Conservation (phyloP, 495 filamentous ascomycete species). For the Amphirosellinia nigrospora region DNA sequence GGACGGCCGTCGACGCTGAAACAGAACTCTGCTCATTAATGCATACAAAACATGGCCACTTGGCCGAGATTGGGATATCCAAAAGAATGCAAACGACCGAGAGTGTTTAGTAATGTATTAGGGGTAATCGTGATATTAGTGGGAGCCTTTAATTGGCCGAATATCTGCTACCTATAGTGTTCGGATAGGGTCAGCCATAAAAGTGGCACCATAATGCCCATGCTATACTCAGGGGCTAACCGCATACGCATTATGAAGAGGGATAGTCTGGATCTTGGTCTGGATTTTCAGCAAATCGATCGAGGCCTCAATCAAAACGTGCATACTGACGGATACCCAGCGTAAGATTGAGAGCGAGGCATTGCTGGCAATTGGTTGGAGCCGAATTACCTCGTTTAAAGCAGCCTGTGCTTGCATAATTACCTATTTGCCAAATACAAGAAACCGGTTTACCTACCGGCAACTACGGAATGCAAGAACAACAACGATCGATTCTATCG, state of each 20-base stretch:
- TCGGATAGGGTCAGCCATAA: conserved; percentile 11
- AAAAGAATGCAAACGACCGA: neutral
- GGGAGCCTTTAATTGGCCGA: neutral
- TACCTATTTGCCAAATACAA: neutral
- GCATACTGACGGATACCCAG: neutral
- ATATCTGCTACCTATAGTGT: neutral
- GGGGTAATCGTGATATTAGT: neutral
- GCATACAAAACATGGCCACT: conserved; percentile 5
- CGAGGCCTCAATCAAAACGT: neutral
- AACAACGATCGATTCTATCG: neutral
- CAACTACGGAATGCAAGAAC: conserved; percentile 3
- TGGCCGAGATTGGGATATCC: neutral
- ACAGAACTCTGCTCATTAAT: neutral
- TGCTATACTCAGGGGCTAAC: conserved; percentile 5
- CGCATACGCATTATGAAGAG: neutral
- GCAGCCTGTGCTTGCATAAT: neutral
- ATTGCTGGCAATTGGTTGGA: neutral
- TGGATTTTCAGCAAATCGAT: conserved; percentile 1
- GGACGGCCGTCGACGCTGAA: neutral
- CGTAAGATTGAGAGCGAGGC: neutral
- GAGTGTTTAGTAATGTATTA: conserved; percentile 4
- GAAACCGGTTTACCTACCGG: neutral
- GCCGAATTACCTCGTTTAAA: neutral
- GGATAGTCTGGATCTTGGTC: neutral
- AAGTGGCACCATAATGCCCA: conserved; percentile 14